Percentiles rank a stretch among this genome's conserved stretches.
phyloP scores from a whole-genome alignment of 805 yeast genomes.

The Wickerhamiella qilinensis region DNA sequence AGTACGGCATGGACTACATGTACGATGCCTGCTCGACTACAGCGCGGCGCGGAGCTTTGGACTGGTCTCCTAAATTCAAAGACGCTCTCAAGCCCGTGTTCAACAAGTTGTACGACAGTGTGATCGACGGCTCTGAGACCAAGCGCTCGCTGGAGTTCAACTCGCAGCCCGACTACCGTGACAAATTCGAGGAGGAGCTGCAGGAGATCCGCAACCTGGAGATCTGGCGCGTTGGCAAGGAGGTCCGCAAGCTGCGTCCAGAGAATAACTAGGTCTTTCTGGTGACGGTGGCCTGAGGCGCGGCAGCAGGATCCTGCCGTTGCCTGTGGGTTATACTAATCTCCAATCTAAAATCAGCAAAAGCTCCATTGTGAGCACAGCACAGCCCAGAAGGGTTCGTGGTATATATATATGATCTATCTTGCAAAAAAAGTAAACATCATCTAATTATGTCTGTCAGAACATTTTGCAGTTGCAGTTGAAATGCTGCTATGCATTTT shows the following conservation, averaged over 20 bases:
- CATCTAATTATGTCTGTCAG: too few species aligned
- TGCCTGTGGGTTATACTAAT: too few species aligned
- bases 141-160: constrained; percentile 96
- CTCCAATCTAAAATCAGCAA: too few species aligned
- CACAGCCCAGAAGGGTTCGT: too few species aligned
- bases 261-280: constrained; percentile 98
- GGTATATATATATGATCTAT: too few species aligned
- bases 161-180: constrained; percentile 97
- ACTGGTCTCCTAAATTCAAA: constrained; percentile 99
- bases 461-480: too few species aligned
- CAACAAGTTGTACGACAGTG: constrained; percentile 87
- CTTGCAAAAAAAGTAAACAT: too few species aligned
- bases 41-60: constrained; percentile 99
- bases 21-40: constrained; percentile 99
- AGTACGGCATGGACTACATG: constrained; percentile 99
- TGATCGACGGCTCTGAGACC: constrained; percentile 93
- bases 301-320: too few species aligned
- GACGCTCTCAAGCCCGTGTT: constrained; percentile 97
- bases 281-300: too few species aligned
- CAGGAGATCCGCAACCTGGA: constrained; percentile 90
- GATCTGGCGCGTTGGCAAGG: constrained; percentile 99
- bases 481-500: too few species aligned
- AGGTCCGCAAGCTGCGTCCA: constrained; percentile 98
- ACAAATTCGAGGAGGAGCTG: constrained; percentile 84
- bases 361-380: too few species aligned